phyloP scores from a whole-genome alignment of 1,284 basidiomycete genomes.

The Megacollybia platyphylla region DNA sequence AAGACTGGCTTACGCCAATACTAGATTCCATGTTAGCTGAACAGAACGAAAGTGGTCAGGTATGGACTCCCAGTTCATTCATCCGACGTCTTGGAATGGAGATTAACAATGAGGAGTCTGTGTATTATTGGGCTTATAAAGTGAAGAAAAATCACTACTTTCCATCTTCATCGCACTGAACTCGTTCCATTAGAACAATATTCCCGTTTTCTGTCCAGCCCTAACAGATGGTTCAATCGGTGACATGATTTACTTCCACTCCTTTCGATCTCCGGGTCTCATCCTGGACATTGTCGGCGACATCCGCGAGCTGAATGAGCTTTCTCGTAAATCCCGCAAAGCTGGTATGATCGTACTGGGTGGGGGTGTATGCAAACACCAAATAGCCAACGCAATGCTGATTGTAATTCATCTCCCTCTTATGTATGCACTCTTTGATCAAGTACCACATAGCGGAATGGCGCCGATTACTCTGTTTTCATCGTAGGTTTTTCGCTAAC shows the following conservation, averaged over 20 bases:
- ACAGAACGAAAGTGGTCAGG: constrained; percentile 59
- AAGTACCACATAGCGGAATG: constrained; percentile 62
- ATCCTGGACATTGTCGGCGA: constrained; percentile 92
- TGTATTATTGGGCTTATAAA: constrained; percentile 99
- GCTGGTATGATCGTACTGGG: constrained; percentile 99
- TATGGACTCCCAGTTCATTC: constrained; percentile 93
- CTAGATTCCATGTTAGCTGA: constrained; percentile 87
- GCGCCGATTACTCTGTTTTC: constrained; percentile 95
- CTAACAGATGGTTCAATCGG: constrained; percentile 96
- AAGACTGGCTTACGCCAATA: constrained; percentile 97
- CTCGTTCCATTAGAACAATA: constrained; percentile 64
- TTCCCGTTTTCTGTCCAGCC: constrained; percentile 97
- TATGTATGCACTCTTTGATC: not conserved
- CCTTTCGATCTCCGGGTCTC: constrained; percentile 83
- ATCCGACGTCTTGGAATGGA: constrained; percentile 89
- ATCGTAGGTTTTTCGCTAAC: constrained; percentile 44
- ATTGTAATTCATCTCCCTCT: constrained; percentile 43
- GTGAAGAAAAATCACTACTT: constrained; percentile 35
- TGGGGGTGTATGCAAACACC: constrained; percentile 98
- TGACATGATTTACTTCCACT: constrained; percentile 99
- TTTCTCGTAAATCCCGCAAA: constrained; percentile 79
- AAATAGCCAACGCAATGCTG: constrained; percentile 98
- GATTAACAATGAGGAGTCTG: constrained; percentile 92
- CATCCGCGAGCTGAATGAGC: constrained; percentile 86
- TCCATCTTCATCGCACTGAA: constrained; percentile 14